Percentiles rank a stretch among this genome's conserved stretches.
These are phyloP conservation scores for Eleusine coracana DNA, from an alignment of 176 grass and related monocot genomes.

Conservation along the genomic window DNA sequence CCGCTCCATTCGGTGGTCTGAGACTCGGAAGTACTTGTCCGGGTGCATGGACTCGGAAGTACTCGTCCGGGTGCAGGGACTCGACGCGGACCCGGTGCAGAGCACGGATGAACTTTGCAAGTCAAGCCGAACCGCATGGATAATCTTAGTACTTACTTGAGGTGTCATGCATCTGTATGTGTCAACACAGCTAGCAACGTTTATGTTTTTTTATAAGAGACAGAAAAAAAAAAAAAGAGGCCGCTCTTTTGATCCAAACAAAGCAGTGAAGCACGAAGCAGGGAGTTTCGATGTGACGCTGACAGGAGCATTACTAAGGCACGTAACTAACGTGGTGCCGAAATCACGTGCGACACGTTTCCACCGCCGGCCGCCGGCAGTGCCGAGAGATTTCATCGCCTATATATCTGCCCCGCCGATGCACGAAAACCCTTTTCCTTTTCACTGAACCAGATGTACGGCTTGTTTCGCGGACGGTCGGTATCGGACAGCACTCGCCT, in stretches of 20 bases:
- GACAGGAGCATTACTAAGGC: not conserved
- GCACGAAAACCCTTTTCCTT: not conserved
- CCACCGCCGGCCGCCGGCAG: not conserved
- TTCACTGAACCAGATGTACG: not conserved
- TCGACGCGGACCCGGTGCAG: not conserved
- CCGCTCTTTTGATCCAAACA: not conserved
- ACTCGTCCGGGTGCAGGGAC: too few relatives aligned
- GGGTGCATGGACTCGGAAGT: too few relatives aligned
- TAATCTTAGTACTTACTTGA: not conserved
- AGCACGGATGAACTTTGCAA: not conserved
- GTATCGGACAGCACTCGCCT: not conserved
- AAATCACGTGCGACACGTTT: not conserved
- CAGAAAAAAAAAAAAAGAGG: not conserved
- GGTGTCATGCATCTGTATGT: not conserved
- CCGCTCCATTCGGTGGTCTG: not conserved
- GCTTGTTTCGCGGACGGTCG: not conserved
- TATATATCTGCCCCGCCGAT: not conserved
- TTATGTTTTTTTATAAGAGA: not conserved
- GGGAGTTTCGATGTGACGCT: not conserved
- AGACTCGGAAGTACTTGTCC: too few relatives aligned
- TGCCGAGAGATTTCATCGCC: not conserved
- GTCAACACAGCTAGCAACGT: not conserved
- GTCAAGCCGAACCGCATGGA: not conserved
- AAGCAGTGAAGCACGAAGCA: not conserved
- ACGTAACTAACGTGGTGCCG: not conserved